A percentile compares a stretch with the other conserved stretches of the same genome.
Evolutionary conservation across 1,139 yeast species (phyloP).

Genomic region (Pichia sp.): DNA sequence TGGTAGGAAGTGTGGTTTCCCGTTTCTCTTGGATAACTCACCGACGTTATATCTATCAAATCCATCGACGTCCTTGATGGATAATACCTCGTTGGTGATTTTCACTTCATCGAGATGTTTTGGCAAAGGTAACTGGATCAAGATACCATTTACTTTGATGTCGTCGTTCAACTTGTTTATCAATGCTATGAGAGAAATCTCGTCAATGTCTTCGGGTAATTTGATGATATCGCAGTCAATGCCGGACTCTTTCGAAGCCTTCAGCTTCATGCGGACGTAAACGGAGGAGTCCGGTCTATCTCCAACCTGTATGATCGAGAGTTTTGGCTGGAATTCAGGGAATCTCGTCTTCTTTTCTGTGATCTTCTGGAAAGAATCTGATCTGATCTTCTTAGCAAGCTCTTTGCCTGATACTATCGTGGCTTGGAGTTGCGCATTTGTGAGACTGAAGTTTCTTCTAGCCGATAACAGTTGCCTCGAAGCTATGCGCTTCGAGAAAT

Average conservation of each 20-base stretch:
- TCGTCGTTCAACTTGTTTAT: slow-evolving; percentile 65
- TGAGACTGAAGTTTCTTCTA: slow-evolving; percentile 19
- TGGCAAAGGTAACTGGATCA: slow-evolving; percentile 91
- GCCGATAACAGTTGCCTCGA: slow-evolving; percentile 2
- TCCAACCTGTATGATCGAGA: slow-evolving; percentile 89
- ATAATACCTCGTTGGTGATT: slow-evolving; percentile 71
- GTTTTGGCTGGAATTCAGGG: slow-evolving; percentile 66
- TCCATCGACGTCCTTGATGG: slow-evolving; percentile 90
- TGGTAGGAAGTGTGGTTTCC: slow-evolving; percentile 80
- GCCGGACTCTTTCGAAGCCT: slow-evolving; percentile 84
- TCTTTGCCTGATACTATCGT: slow-evolving; percentile 31
- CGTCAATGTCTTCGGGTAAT: slow-evolving; percentile 58
- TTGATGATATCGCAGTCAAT: slow-evolving; percentile 67
- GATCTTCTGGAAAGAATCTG: slow-evolving; percentile 43
- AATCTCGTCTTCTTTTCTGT: slow-evolving; percentile 48
- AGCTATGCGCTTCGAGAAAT: slow-evolving; percentile 3
- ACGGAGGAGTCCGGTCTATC: slow-evolving; percentile 85
- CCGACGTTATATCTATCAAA: slow-evolving; percentile 89
- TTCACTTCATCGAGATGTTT: slow-evolving; percentile 71
- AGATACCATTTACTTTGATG: slow-evolving; percentile 73
- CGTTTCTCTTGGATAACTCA: slow-evolving; percentile 85
- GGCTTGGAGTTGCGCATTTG: slow-evolving; percentile 24
- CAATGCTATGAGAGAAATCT: slow-evolving; percentile 54
- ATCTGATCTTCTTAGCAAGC: slow-evolving; percentile 28
- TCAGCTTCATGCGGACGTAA: slow-evolving; percentile 91